A percentile compares a stretch with the other conserved stretches of the same genome.
Conservation (phyloP, 2,329 filamentous ascomycete genomes). For the Pezicula neosporulosa region DNA sequence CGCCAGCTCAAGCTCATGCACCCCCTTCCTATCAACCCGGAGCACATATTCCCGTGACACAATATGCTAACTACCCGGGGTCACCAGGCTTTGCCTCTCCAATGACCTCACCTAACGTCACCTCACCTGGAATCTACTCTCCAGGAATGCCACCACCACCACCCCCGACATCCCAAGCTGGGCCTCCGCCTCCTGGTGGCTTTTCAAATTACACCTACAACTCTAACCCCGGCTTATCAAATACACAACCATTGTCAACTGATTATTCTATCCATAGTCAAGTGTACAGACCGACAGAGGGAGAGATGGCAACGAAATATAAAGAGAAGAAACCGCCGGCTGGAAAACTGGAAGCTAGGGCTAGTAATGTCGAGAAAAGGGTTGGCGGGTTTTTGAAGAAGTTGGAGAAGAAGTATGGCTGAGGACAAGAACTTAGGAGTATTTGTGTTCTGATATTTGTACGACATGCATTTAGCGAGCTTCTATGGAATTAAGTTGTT, state of each 20-base stretch:
- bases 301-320: slow-evolving; percentile 44
- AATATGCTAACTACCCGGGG: slow-evolving; percentile 41
- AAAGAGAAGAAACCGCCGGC: slow-evolving; percentile 41
- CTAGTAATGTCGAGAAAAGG: slow-evolving; percentile 65
- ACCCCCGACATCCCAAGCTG: slow-evolving; percentile 12
- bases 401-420: slow-evolving; percentile 62
- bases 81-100: slow-evolving; percentile 40
- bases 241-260: slow-evolving; percentile 29
- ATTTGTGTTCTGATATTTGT: not conserved
- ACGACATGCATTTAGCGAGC: not conserved
- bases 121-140: slow-evolving; percentile 16
- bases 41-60: slow-evolving; percentile 29
- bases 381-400: slow-evolving; percentile 72
- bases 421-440: not conserved
- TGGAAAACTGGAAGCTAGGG: slow-evolving; percentile 61
- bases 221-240: slow-evolving; percentile 18
- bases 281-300: slow-evolving; percentile 65
- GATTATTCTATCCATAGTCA: slow-evolving; percentile 66
- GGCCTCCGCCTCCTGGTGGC: slow-evolving; percentile 44
- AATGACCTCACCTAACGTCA: slow-evolving; percentile 12
- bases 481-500: too few species aligned
- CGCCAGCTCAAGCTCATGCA: not conserved
- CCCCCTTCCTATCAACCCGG: not conserved
- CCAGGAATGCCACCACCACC: slow-evolving; percentile 9
- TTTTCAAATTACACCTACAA: slow-evolving; percentile 52